Evolutionary conservation across 176 grass and related monocot species (phyloP).

Genomic region (Luzula sylvatica): DNA sequence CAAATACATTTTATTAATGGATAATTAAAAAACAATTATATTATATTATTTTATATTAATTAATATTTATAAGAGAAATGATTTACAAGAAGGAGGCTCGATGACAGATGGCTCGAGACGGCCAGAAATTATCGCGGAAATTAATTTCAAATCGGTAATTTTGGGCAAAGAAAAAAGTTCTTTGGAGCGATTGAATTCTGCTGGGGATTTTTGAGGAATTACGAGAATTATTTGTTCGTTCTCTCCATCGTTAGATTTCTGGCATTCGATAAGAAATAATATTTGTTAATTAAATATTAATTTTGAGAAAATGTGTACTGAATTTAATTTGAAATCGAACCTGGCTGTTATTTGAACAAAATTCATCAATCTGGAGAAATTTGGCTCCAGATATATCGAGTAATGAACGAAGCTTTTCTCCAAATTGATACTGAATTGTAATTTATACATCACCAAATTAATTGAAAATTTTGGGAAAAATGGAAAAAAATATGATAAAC

Average conservation of each 20-base stretch:
- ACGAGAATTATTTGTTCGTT: slow-evolving; percentile 62
- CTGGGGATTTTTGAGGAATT: slow-evolving; percentile 52
- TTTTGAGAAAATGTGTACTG: not conserved
- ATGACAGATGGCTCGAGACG: slow-evolving; percentile 57
- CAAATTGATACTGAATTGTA: slow-evolving; percentile 76
- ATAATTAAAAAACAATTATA: not conserved
- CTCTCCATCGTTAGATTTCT: slow-evolving; percentile 59
- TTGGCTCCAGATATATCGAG: slow-evolving; percentile 62
- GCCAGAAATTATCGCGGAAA: slow-evolving; percentile 67
- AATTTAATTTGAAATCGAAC: slow-evolving; percentile 19
- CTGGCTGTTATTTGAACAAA: slow-evolving; percentile 70
- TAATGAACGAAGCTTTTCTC: slow-evolving; percentile 52
- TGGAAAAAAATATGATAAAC: not conserved
- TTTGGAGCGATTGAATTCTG: slow-evolving; percentile 59
- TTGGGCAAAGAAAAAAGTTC: slow-evolving; percentile 56
- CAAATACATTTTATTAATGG: slow-evolving; percentile 8
- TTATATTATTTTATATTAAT: no score
- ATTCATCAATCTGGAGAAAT: slow-evolving; percentile 47
- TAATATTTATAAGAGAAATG: not conserved
- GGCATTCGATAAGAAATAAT: slow-evolving; percentile 18
- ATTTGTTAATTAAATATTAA: not conserved
- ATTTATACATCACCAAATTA: slow-evolving; percentile 15
- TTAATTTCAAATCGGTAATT: slow-evolving; percentile 69
- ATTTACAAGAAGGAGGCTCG: slow-evolving; percentile 86
- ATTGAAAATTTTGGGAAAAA: not conserved